Evolutionary conservation across 2,329 filamentous ascomycete genomes (phyloP).

Genomic region (Pseudogymnoascus sp.): DNA sequence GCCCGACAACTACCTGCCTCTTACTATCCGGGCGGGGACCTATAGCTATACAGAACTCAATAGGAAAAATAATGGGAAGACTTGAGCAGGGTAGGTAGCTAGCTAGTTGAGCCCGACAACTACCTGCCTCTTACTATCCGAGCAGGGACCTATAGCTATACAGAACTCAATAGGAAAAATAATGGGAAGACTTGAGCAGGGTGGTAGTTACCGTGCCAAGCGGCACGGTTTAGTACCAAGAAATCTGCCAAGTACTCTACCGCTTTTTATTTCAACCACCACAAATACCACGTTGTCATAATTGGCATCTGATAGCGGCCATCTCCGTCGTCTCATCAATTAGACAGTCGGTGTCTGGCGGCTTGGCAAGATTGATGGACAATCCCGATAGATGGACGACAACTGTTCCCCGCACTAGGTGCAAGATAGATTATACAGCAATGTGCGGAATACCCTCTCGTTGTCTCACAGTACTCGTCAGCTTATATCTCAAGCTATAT

Average conservation of each 20-base stretch:
- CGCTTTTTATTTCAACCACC: not conserved
- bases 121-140: not conserved
- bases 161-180: not conserved
- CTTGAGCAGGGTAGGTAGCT: not conserved
- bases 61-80: not conserved
- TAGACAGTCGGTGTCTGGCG: not conserved
- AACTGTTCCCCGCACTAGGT: not conserved
- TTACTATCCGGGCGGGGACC: too few species aligned
- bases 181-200: not conserved
- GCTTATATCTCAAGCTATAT: not conserved
- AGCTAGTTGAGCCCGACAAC: not conserved
- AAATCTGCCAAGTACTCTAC: not conserved
- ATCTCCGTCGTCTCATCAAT: not conserved
- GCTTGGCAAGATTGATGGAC: not conserved
- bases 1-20: not conserved
- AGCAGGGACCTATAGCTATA: not conserved
- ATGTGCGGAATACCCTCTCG: not conserved
- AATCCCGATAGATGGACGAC: not conserved
- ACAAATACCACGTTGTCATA: not conserved
- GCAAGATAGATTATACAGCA: not conserved
- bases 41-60: not conserved
- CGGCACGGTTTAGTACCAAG: too few species aligned
- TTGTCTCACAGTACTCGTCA: not conserved
- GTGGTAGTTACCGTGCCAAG: not conserved
- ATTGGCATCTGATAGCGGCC: not conserved